Evolutionary conservation across 2,329 filamentous ascomycete species (phyloP), one percentile per base, ranked within the genome.

Genomic region (Ophiostoma piceae): DNA sequence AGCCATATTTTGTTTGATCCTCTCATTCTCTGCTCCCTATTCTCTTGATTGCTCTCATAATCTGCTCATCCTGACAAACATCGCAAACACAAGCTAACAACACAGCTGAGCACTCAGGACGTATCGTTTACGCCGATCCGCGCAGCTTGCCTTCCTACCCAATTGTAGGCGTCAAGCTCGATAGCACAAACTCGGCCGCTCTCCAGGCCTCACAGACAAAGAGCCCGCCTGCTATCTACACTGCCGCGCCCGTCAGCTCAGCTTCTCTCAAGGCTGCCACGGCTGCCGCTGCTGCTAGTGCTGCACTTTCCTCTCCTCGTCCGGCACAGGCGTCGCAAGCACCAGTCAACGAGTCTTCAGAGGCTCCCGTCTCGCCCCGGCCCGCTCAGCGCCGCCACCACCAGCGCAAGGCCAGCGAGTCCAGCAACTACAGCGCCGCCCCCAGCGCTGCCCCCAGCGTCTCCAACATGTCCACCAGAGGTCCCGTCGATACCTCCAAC

Each of bases 101-200:
- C 9, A 39, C 4, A 65, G 65, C 65, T 68, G 69, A 70, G 29
- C 32, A 32, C 7, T 70, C 71, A 51, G 82, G 82, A 65, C 81
- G 80, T 68, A 81, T 93, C 71, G 90, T 88, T 78, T 91, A 92
- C 82, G 91, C 91, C 71, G 85, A 87, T 75, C 86, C 90, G 62
- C 83, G 87, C 76, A 88, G 91, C 74, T 84, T 95, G 29, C 92
- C 92, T 51, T 91, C 89, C 75, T 94, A 85, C 75, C 91, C 92
- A 14, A 88, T 89, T 11, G 78, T 83, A 70, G 90, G 91, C 51
- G 82, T 92, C 71, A 80, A 78, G 69, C 75, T 82, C 64, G 82
- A 84, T 67, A 47, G 62, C 64, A 72, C 67, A 67, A 67, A 60
- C 37, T 43, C 65, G 6, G 71, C 71, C 9, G 71, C 71, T 14